Evolutionary conservation across 441 rosid genomes (phyloP).

Genomic region (Pelargonium myrrhifolium): DNA sequence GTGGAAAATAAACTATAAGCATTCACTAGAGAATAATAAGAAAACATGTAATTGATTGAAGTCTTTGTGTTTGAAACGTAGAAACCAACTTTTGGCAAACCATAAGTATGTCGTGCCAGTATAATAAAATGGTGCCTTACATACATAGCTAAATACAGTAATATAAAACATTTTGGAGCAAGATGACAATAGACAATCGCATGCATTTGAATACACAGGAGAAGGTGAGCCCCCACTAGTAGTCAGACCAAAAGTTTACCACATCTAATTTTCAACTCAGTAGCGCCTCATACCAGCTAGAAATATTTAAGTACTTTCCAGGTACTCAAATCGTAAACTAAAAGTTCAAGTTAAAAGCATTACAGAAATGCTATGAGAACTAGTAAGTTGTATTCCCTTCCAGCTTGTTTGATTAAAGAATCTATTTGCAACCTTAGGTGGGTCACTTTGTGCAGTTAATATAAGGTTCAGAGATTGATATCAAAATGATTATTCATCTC

Average conservation of each 20-base stretch:
- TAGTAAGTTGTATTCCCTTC: neutral
- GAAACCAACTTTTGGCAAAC: neutral
- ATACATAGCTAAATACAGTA: neutral
- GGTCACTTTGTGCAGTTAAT: neutral
- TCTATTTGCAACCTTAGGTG: neutral
- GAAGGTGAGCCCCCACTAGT: neutral
- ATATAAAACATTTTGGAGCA: neutral
- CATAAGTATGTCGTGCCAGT: neutral
- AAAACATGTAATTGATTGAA: neutral
- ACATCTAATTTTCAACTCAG: neutral
- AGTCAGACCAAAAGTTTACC: neutral
- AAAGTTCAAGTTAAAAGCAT: too few relatives aligned
- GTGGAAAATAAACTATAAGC: neutral
- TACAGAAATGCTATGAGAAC: too few relatives aligned
- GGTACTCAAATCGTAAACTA: too few relatives aligned
- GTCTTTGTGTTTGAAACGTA: neutral
- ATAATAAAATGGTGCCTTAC: neutral
- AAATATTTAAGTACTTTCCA: too few relatives aligned
- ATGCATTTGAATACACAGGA: neutral
- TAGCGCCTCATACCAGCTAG: neutral
- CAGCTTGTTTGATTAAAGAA: neutral
- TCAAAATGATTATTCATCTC: neutral
- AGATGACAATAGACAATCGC: neutral
- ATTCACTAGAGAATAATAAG: slow-evolving; percentile 6
- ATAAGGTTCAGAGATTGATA: neutral